phyloP scores from a whole-genome alignment of 192 early-diverging fungal species.

The Funneliformis geosporum region DNA sequence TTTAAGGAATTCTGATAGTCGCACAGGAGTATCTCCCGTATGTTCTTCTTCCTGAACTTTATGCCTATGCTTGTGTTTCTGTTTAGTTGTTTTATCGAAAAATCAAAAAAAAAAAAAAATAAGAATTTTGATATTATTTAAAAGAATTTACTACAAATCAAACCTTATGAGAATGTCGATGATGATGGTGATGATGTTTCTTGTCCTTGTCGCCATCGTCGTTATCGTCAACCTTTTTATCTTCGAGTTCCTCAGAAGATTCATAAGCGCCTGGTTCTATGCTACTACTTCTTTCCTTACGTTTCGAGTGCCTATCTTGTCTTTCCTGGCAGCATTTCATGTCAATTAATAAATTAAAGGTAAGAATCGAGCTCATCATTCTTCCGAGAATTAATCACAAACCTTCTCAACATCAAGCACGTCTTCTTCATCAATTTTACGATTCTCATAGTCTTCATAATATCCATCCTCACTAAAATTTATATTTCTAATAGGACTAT shows the following conservation, averaged over 20 bases:
- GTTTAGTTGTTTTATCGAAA: not conserved
- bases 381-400: not conserved
- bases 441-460: not conserved
- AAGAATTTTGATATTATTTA: not conserved
- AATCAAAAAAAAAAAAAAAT: constrained; percentile 4
- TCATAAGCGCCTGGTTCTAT: not conserved
- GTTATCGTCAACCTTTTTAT: not conserved
- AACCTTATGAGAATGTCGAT: constrained; percentile 9
- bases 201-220: not conserved
- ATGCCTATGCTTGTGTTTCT: constrained; percentile 12
- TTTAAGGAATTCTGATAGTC: constrained; percentile 21
- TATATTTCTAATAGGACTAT: not conserved
- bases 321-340: not conserved
- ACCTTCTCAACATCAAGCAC: not conserved
- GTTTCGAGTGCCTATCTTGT: not conserved
- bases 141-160: not conserved
- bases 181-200: not conserved
- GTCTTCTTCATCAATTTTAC: not conserved
- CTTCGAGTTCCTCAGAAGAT: not conserved
- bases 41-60: constrained; percentile 16
- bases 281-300: not conserved
- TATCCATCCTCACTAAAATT: constrained; percentile 2
- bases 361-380: not conserved
- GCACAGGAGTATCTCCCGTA: constrained; percentile 15
- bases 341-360: not conserved